Percentiles rank a stretch among this genome's conserved stretches.
phyloP scores from a whole-genome alignment of 148 eudicot genomes.

The Camellia granthamiana region DNA sequence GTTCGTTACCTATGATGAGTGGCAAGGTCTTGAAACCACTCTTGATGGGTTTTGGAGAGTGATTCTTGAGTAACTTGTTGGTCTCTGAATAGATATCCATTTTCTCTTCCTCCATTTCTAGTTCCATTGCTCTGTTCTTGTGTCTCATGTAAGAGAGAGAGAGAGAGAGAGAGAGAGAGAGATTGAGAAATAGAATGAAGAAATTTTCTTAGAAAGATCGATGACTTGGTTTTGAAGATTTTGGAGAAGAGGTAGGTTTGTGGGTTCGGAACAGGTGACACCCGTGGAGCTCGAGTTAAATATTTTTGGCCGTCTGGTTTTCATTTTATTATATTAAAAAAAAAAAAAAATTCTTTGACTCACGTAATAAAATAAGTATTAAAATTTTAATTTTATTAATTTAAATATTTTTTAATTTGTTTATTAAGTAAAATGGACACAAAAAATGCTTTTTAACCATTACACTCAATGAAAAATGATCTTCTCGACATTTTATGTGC shows the following conservation, averaged over 20 bases:
- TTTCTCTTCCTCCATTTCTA: neutral
- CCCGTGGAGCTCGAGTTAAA: neutral
- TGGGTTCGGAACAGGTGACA: neutral
- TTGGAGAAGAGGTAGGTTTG: neutral
- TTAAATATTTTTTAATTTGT: no score
- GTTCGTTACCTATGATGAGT: constrained; percentile 10
- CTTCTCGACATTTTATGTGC: neutral
- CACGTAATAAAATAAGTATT: no score
- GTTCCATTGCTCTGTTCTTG: neutral
- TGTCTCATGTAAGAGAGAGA: neutral
- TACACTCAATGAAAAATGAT: neutral
- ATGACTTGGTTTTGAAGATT: neutral
- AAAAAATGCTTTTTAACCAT: neutral
- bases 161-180: no score
- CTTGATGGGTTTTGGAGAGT: neutral
- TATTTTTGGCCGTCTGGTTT: neutral
- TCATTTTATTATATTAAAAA: no score
- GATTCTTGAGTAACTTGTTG: neutral
- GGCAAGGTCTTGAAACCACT: constrained; percentile 29
- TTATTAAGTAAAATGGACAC: no score
- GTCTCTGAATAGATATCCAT: neutral
- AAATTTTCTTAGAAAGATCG: neutral
- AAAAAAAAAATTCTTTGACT: no score
- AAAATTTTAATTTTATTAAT: no score
- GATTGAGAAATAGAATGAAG: neutral